These are phyloP conservation scores for Chaetomidium leptoderma DNA, from an alignment of 495 filamentous ascomycete species.

Conservation along the genomic window DNA sequence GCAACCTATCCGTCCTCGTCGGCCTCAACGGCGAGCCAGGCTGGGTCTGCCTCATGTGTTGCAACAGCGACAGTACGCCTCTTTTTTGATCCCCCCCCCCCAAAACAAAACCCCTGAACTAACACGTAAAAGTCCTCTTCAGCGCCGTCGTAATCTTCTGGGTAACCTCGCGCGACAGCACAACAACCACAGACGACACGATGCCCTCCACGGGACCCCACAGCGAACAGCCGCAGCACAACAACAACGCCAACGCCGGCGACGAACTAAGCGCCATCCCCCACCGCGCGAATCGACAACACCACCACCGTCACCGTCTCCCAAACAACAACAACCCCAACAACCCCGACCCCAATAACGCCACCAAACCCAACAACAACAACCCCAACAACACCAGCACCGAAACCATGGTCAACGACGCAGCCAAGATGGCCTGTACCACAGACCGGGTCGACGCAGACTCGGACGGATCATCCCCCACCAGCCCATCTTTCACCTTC, in stretches of 20 bases:
- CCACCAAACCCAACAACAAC: background rate
- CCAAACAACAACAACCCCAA: background rate
- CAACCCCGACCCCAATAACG: background rate
- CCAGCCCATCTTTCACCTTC: no score
- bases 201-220: background rate
- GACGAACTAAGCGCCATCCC: conserved; percentile 3
- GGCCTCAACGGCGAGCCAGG: conserved; percentile 50
- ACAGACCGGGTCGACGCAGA: no score
- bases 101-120: background rate
- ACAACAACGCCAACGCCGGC: background rate
- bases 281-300: background rate
- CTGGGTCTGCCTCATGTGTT: conserved; percentile 56
- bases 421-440: no score
- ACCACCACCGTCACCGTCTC: no score
- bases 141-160: conserved; percentile 50
- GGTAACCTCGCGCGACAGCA: conserved; percentile 49
- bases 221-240: background rate
- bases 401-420: background rate
- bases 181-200: conserved; percentile 5
- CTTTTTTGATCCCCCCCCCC: background rate
- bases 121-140: conserved; percentile 43
- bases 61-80: conserved; percentile 48
- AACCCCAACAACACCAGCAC: background rate
- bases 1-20: conserved; percentile 51
- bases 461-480: no score